Percentiles rank a stretch among this genome's conserved stretches.
Evolutionary conservation across 1,139 yeast species (phyloP).

Genomic region (Kazachstania sp.): DNA sequence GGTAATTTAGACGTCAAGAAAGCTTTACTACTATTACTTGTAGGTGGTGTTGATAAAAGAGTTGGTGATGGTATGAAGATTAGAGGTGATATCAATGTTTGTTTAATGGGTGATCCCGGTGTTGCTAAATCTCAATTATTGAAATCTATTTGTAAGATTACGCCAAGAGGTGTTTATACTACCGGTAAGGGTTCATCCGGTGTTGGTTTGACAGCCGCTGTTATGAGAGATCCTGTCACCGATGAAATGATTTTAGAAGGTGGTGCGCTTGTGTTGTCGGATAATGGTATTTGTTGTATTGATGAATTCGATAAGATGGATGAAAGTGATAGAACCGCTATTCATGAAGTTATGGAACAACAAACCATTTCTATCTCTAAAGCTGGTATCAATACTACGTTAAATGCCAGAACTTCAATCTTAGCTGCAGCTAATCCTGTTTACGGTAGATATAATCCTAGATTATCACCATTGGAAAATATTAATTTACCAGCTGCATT

Average conservation of each 20-base stretch:
- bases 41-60: constrained; percentile 93
- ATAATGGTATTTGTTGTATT: constrained; percentile 96
- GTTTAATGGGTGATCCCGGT: constrained; percentile 99
- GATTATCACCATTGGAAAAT: constrained; percentile 85
- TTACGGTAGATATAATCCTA: constrained; percentile 89
- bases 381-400: constrained; percentile 95
- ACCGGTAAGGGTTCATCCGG: constrained; percentile 99
- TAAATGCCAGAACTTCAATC: constrained; percentile 92
- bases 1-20: constrained; percentile 94
- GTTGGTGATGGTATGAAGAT: constrained; percentile 95
- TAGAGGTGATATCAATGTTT: constrained; percentile 93
- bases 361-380: constrained; percentile 96
- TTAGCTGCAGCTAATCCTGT: constrained; percentile 97
- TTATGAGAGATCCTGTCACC: constrained; percentile 96
- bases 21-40: constrained; percentile 70
- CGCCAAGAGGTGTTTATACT: constrained; percentile 96
- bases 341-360: constrained; percentile 99
- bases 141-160: constrained; percentile 83
- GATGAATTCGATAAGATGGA: constrained; percentile 99
- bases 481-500: constrained; percentile 96
- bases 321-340: constrained; percentile 92
- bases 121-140: constrained; percentile 96
- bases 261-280: constrained; percentile 95
- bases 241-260: constrained; percentile 98
- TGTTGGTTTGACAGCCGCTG: constrained; percentile 98